A percentile compares a stretch with the other conserved stretches of the same genome.
Conservation (phyloP, 1,284 basidiomycete species). For the Cystobasidiaceae sp. region DNA sequence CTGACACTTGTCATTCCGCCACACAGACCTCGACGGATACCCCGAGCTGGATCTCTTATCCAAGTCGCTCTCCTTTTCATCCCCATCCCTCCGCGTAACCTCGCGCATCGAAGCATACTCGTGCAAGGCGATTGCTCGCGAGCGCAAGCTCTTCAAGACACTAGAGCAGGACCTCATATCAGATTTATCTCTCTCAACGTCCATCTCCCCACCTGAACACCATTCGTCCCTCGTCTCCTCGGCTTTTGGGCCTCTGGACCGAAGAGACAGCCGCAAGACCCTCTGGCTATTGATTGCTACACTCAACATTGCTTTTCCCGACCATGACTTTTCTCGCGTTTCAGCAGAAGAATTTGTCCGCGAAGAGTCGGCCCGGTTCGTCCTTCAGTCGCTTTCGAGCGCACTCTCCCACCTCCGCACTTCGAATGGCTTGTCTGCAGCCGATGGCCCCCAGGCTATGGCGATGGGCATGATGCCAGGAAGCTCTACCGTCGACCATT, state of each 20-base stretch:
- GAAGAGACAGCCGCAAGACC: constrained; percentile 66
- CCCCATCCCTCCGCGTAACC: constrained; percentile 57
- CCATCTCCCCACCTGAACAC: constrained; percentile 59
- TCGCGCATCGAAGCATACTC: constrained; percentile 95
- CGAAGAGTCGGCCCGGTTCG: constrained; percentile 62
- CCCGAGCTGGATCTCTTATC: constrained; percentile 45
- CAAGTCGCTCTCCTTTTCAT: constrained; percentile 41
- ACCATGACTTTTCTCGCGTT: constrained; percentile 93
- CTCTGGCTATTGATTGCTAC: constrained; percentile 92
- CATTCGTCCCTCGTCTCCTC: constrained; percentile 40
- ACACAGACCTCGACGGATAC: constrained; percentile 39
- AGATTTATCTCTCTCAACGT: constrained; percentile 63
- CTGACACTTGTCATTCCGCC: neutral
- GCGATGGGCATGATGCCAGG: neutral
- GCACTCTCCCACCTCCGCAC: constrained; percentile 52
- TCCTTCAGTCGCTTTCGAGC: constrained; percentile 72
- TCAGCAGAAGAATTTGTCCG: constrained; percentile 79
- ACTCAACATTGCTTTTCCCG: constrained; percentile 93
- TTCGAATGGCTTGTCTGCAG: neutral
- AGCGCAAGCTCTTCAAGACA: constrained; percentile 91
- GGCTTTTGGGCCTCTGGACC: constrained; percentile 50
- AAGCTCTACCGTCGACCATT: no score
- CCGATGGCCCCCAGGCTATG: neutral
- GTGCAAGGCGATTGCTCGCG: constrained; percentile 93
- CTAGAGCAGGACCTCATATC: constrained; percentile 76